These are phyloP conservation scores for Trichoderma pleuroti DNA, from an alignment of 2,329 filamentous ascomycete species.

Conservation along the genomic window DNA sequence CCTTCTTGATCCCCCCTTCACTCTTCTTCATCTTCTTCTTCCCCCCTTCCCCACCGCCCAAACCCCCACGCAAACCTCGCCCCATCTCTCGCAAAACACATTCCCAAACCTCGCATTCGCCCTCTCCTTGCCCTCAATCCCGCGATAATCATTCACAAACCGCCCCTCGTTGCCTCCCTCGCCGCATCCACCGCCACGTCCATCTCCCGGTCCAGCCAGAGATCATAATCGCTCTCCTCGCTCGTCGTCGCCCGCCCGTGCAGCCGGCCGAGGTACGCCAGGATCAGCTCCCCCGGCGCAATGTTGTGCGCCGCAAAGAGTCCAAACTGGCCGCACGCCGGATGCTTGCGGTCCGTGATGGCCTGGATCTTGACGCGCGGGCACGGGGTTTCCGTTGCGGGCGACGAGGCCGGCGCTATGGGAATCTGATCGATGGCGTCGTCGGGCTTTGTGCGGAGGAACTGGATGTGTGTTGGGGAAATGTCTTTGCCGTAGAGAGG, in stretches of 20 bases:
- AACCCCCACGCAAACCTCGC: conserved; percentile 55
- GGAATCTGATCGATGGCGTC: neutral
- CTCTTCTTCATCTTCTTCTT: conserved; percentile 26
- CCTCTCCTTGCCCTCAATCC: conserved; percentile 42
- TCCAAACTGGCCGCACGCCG: conserved; percentile 55
- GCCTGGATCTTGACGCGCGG: conserved; percentile 51
- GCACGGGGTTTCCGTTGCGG: conserved; percentile 42
- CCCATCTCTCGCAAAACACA: conserved; percentile 58
- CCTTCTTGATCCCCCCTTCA: conserved; percentile 42
- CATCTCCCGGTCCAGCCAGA: conserved; percentile 57
- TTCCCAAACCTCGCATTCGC: conserved; percentile 59
- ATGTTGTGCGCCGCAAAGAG: conserved; percentile 57
- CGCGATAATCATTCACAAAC: conserved; percentile 65
- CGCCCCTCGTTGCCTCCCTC: conserved; percentile 59
- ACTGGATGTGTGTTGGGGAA: conserved; percentile 38
- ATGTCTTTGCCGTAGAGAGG: conserved; percentile 49
- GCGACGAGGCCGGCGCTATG: conserved; percentile 26
- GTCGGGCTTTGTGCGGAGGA: conserved; percentile 34
- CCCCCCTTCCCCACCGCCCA: conserved; percentile 46
- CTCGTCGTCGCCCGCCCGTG: conserved; percentile 39
- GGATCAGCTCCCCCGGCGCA: conserved; percentile 51
- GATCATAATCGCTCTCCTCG: conserved; percentile 54
- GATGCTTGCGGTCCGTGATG: conserved; percentile 51
- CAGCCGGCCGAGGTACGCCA: conserved; percentile 60
- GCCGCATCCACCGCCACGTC: conserved; percentile 60